phyloP scores from a whole-genome alignment of 176 grass and related monocot genomes.

The Aechmea fasciata region DNA sequence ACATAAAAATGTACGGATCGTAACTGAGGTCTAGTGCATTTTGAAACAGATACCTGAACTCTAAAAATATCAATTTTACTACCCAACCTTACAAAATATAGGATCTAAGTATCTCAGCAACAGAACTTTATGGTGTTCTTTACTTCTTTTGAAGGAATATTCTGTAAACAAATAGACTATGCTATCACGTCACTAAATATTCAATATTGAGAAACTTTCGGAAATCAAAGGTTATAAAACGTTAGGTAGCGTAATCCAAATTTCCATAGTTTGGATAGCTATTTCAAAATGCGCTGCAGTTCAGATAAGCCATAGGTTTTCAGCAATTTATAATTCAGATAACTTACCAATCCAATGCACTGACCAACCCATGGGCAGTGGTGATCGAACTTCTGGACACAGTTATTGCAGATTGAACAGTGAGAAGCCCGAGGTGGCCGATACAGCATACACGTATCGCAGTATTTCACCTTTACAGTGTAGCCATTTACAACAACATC shows the following conservation, averaged over 20 bases:
- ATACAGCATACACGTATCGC: slow-evolving; percentile 78
- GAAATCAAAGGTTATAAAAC: too few species aligned
- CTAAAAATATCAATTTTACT: too few species aligned
- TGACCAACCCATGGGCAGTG: slow-evolving; percentile 98
- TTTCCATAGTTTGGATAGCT: too few species aligned
- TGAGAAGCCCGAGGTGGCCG: slow-evolving; percentile 74
- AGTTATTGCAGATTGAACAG: slow-evolving; percentile 91
- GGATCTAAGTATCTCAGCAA: background rate
- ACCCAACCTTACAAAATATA: background rate
- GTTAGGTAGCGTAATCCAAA: too few species aligned
- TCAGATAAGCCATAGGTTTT: too few species aligned
- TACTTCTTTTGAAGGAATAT: background rate
- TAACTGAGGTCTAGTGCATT: background rate
- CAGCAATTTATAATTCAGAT: background rate
- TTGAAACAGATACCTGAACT: too few species aligned
- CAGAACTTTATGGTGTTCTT: background rate
- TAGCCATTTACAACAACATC: slow-evolving; percentile 57
- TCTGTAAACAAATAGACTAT: too few species aligned
- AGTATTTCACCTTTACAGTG: slow-evolving; percentile 76
- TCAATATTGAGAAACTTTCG: too few species aligned
- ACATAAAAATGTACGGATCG: background rate
- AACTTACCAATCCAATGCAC: slow-evolving; percentile 65
- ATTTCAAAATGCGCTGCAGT: too few species aligned
- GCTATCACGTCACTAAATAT: too few species aligned
- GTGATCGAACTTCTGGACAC: slow-evolving; percentile 83